Base-by-base conservation (phyloP, 768 basidiomycete species). In the Amanita rimosa region DNA sequence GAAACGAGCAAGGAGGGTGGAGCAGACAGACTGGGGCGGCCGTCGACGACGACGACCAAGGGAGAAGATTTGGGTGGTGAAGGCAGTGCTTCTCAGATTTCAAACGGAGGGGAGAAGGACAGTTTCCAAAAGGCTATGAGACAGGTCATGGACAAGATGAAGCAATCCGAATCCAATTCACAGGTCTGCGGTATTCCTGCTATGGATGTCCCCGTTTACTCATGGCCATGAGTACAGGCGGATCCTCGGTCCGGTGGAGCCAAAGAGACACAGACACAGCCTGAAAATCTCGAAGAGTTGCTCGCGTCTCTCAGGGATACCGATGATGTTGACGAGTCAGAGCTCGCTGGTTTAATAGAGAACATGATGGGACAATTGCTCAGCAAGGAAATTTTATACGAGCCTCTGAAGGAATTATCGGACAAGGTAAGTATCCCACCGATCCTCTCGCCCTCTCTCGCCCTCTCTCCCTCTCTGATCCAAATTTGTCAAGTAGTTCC, bases 351-450 rank as follows among this genome's bases (percentile, higher is more conserved):
- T 0, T 66, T 91, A 52, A 70, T 95, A 7, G 88, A 93, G 60
- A 74, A 61, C 21, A 85, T 94, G 78, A 88, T 91, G 86, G 67
- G 73, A 17, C 78, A 83, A 62, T 69, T 91, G 21, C 81, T 90
- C 81, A 77, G 74, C 66, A 85, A 88, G 58, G 85, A 89, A 0
- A 69, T 91, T 2, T 65, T 94, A n/a, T 84, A 92, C 54, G 88
- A 91, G 39, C 91, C 92, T 0, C 60, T 94, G 50, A 87, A 85
- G 55, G 91, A 95, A 59, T 64, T 95, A 17, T 65, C 72, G 13
- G 77, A 81, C 13, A 83, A 83, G 60, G 87, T 84, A 52, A 27
- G 72, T 54, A 26, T 43, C 38, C 33, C 31, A 17, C 35, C 31
- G 5, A 41, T 37, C 14, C 11, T 22, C 22, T 14, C 17, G 5